phyloP scores from a whole-genome alignment of 306 rosid species.

The Vigna trinervia region DNA sequence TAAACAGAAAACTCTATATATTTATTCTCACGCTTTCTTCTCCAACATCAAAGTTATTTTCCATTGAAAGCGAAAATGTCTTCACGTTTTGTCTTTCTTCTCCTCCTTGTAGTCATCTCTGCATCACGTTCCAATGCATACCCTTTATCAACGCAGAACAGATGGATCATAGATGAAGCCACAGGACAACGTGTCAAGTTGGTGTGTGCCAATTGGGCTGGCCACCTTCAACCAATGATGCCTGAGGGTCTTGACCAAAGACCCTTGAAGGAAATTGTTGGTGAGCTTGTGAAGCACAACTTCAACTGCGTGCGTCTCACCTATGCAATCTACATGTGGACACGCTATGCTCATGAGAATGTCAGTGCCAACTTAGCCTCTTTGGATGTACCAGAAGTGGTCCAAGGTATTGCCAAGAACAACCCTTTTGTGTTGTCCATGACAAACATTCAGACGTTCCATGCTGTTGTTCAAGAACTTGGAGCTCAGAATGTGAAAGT shows the following conservation, averaged over 20 bases:
- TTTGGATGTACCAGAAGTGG: conserved; percentile 35
- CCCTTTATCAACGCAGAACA: conserved; percentile 53
- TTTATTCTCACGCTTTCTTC: no score
- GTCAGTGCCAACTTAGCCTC: conserved; percentile 16
- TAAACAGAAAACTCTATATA: no score
- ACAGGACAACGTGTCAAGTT: conserved; percentile 53
- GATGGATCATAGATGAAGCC: conserved; percentile 58
- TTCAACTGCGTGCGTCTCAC: conserved; percentile 65
- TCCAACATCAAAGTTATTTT: no score
- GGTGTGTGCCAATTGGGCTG: conserved; percentile 55
- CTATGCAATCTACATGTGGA: conserved; percentile 61
- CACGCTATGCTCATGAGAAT: conserved; percentile 21
- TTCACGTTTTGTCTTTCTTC: background rate
- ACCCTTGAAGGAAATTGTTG: conserved; percentile 47
- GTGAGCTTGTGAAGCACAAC: background rate
- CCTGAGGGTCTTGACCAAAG: conserved; percentile 59
- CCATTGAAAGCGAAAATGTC: no score
- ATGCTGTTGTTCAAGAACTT: conserved; percentile 46
- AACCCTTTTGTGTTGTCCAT: conserved; percentile 47
- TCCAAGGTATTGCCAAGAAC: conserved; percentile 39
- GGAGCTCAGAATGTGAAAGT: conserved; percentile 52
- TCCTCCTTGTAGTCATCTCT: background rate
- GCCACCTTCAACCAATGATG: conserved; percentile 58
- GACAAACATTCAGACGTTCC: conserved; percentile 51
- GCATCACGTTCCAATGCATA: conserved; percentile 36